Conservation (phyloP, 768 basidiomycete species). For the Mycena maculata region DNA sequence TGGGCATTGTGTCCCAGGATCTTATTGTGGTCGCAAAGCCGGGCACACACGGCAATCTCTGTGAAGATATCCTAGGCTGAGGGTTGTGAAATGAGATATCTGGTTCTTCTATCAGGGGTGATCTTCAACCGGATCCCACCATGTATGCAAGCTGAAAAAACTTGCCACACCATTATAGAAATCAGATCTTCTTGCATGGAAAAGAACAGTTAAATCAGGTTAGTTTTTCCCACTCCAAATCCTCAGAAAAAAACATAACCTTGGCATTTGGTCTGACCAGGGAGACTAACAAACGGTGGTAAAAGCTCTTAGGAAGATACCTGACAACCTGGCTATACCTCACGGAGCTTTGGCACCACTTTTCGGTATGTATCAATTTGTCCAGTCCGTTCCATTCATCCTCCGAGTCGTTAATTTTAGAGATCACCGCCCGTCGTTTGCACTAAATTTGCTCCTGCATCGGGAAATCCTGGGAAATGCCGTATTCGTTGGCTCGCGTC, state of each 20-base stretch:
- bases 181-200: not conserved
- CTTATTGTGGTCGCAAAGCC: no score
- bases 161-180: not conserved
- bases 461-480: conserved; percentile 11
- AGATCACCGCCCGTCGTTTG: conserved; percentile 7
- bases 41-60: no score
- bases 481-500: conserved; percentile 1
- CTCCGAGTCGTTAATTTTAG: conserved; percentile 14
- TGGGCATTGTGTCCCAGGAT: no score
- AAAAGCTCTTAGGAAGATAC: not conserved
- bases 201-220: not conserved
- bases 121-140: not conserved
- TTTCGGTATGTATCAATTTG: not conserved
- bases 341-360: not conserved
- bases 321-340: not conserved
- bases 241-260: not conserved
- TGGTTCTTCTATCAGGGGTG: no score
- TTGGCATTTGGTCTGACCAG: not conserved
- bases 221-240: conserved; percentile 10
- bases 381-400: conserved; percentile 2
- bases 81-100: not conserved
- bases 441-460: not conserved
- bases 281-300: conserved; percentile 3
- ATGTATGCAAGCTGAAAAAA: not conserved
- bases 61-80: not conserved